Conservation (phyloP, 441 rosid genomes). For the Pelargonium hybrid region DNA sequence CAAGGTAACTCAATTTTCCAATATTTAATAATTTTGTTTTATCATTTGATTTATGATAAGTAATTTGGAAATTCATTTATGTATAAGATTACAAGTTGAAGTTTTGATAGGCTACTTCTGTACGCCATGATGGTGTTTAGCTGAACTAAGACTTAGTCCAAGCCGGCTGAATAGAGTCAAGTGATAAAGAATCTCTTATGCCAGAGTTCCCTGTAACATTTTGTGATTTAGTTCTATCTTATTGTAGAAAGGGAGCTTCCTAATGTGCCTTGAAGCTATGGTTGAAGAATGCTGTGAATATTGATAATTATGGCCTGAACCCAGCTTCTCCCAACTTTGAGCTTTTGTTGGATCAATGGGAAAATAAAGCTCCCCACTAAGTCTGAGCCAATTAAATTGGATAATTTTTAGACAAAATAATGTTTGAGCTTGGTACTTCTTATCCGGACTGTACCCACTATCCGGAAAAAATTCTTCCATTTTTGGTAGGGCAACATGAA, state of each 20-base stretch:
- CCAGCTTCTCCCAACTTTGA: background rate
- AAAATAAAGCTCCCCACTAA: background rate
- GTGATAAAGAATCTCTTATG: background rate
- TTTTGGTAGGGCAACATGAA: background rate
- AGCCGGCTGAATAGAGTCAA: background rate
- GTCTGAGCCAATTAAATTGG: too few species aligned
- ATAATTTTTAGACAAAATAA: background rate
- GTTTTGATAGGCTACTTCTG: background rate
- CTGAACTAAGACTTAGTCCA: background rate
- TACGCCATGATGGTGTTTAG: background rate
- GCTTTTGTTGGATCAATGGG: background rate
- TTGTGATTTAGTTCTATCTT: background rate
- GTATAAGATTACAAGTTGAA: background rate
- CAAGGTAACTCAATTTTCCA: constrained; percentile 47
- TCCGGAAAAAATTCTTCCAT: background rate
- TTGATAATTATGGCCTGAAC: background rate
- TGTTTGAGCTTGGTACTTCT: background rate
- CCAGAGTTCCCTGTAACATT: background rate
- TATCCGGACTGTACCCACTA: background rate
- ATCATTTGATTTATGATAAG: background rate
- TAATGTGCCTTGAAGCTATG: background rate
- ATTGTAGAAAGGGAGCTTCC: constrained; percentile 3
- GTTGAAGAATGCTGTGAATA: too few species aligned
- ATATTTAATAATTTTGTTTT: background rate
- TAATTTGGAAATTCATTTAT: background rate